These are phyloP conservation scores for Zizania palustris DNA, from an alignment of 202 grass and related monocot species.

Conservation along the genomic window DNA sequence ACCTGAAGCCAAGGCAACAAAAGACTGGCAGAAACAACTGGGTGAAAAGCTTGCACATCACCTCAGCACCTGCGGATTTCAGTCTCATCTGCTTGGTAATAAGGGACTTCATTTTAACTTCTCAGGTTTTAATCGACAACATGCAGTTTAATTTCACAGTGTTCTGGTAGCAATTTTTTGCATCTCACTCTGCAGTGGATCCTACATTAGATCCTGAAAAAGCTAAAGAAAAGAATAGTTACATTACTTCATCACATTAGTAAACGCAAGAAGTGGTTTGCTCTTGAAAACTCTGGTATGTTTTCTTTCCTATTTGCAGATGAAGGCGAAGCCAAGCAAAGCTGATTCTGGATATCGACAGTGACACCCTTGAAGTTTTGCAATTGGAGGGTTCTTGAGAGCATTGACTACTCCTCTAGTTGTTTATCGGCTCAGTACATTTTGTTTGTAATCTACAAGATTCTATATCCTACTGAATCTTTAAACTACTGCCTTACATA, in stretches of 20 bases:
- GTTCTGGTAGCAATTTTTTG: background rate
- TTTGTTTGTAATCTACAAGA: background rate
- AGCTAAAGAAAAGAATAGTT: background rate
- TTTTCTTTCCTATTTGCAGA: slow-evolving; percentile 28
- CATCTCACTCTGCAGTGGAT: background rate
- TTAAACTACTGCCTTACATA: too few relatives aligned
- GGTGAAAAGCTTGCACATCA: slow-evolving; percentile 71
- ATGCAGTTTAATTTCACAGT: background rate
- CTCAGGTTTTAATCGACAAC: background rate
- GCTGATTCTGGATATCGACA: background rate
- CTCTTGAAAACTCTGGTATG: slow-evolving; percentile 10
- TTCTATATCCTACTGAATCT: too few relatives aligned
- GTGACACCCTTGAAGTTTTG: slow-evolving; percentile 1
- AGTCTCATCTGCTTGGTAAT: slow-evolving; percentile 62
- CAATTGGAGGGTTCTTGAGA: background rate
- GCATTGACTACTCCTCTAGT: background rate
- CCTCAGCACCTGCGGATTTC: slow-evolving; percentile 73
- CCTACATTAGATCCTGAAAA: too few relatives aligned
- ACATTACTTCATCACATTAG: background rate
- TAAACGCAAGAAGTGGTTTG: background rate
- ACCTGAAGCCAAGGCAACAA: slow-evolving; percentile 48
- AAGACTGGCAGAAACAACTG: slow-evolving; percentile 69
- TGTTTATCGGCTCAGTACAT: slow-evolving; percentile 5
- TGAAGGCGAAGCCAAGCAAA: slow-evolving; percentile 7
- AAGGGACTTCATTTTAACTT: background rate